Base-by-base conservation (phyloP, 768 basidiomycete genomes). In the Panaeolus papilionaceus region DNA sequence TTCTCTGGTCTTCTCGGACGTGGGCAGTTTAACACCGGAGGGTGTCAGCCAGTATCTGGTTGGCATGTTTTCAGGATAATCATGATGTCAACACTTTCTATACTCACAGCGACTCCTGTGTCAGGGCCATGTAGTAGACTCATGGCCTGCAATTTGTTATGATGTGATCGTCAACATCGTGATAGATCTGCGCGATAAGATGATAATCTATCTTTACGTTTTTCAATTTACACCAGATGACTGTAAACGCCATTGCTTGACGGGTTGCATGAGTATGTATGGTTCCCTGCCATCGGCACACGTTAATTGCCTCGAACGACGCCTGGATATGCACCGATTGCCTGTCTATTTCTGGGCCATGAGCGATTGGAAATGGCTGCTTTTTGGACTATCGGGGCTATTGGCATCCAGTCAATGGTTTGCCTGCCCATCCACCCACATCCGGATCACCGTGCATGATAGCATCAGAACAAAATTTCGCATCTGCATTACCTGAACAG, bases 41-140 rank as follows among this genome's bases (percentile, higher is more conserved):
- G 93, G 93, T 67, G 94, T 98, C 70, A 96, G 94, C 79, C 95
- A 96, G 77, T 96, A 96, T 77, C 85, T 98, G 51, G 96, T 98
- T 67, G 95, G 94, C 71, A 95, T 96, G 90, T 97, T 94, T 81
- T 91, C 92, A 70, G 92, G 89, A 71, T 92, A 70, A 62, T 42
- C 51, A 68, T 67, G 61, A 58, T 58, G 54, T 33, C 54, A 58
- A 16, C 33, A 12, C 54, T 58, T 58, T 58, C 28, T 28, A 58
- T 14, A 37, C 33, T 26, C 54, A 33, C 54, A 28, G 66, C 63
- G 70, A 66, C 69, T 68, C 64, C 69, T 65, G 42, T 67, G 67
- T 70, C 72, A 71, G 62, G 63, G 63, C 67, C 63, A 64, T 70
- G 67, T 65, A 44, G 58, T 70, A 49, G 44, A 63, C 67, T 62